Evolutionary conservation across 805 yeast species (phyloP).

Genomic region (Clavispora carvajalis): DNA sequence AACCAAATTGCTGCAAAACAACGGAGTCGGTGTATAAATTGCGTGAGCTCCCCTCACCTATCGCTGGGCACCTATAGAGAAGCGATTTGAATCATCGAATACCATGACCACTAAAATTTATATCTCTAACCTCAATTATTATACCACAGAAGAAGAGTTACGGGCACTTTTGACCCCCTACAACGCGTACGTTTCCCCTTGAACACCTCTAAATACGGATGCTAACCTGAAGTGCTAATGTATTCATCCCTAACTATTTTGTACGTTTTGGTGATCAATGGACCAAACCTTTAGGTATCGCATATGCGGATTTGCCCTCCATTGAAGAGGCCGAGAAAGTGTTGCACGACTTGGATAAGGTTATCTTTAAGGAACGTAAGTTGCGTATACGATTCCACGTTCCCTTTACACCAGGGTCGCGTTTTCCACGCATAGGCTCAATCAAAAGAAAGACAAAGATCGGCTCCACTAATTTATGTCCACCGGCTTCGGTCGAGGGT

Average conservation of each 20-base stretch:
- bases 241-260: conserved; percentile 52
- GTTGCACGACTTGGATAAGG: conserved; percentile 22
- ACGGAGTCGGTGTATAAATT: neutral
- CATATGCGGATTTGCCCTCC: conserved; percentile 32
- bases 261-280: conserved; percentile 39
- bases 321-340: conserved; percentile 25
- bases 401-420: conserved; percentile 32
- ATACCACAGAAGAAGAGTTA: conserved; percentile 51
- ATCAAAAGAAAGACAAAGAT: neutral
- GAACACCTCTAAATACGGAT: neutral
- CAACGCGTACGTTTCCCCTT: conserved; percentile 38
- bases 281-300: conserved; percentile 52
- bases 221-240: conserved; percentile 19
- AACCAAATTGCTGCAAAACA: neutral
- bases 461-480: neutral
- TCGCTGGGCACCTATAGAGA: too few species aligned
- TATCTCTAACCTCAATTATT: conserved; percentile 49
- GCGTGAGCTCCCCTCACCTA: neutral
- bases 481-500: neutral
- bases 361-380: conserved; percentile 30
- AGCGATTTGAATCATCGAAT: too few species aligned
- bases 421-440: neutral
- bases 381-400: conserved; percentile 37
- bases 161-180: conserved; percentile 38
- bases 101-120: conserved; percentile 27